Conservation (phyloP, 768 basidiomycete genomes). For the Amanita brunnescens region DNA sequence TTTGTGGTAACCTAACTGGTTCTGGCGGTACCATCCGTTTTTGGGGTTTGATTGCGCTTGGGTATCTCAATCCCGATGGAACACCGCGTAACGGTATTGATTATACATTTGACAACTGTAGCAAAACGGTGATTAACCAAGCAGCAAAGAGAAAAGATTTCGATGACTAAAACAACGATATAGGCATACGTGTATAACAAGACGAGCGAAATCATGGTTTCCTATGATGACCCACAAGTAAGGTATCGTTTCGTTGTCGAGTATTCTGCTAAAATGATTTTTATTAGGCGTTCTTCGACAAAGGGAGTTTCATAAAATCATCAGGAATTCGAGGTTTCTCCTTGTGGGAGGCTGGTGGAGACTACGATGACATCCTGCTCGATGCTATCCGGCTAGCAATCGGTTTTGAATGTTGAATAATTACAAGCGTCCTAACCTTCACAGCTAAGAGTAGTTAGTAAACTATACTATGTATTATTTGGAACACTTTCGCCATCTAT, state of each 20-base stretch:
- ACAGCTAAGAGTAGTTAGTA: too few relatives aligned
- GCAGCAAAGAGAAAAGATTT: neutral
- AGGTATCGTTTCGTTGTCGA: conserved; percentile 2
- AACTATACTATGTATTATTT: too few relatives aligned
- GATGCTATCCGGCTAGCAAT: conserved; percentile 29
- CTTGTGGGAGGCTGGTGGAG: conserved; percentile 69
- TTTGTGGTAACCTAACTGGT: conserved; percentile 43
- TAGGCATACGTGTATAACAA: conserved; percentile 40
- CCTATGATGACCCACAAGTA: conserved; percentile 38
- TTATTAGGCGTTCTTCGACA: conserved; percentile 32
- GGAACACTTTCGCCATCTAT: too few relatives aligned
- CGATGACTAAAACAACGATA: neutral
- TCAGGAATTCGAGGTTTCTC: conserved; percentile 51
- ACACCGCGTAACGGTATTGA: conserved; percentile 39
- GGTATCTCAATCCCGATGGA: conserved; percentile 45
- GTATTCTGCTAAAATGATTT: neutral
- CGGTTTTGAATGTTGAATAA: conserved; percentile 16
- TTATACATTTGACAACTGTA: conserved; percentile 55
- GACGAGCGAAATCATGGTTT: conserved; percentile 35
- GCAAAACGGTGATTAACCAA: conserved; percentile 46
- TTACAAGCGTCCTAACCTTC: neutral
- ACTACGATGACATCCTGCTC: conserved; percentile 39
- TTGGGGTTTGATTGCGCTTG: conserved; percentile 52
- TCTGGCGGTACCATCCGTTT: conserved; percentile 54
- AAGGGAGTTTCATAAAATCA: conserved; percentile 50